Evolutionary conservation across 2,329 filamentous ascomycete genomes (phyloP).

Genomic region (Pseudopithomyces chartarum): DNA sequence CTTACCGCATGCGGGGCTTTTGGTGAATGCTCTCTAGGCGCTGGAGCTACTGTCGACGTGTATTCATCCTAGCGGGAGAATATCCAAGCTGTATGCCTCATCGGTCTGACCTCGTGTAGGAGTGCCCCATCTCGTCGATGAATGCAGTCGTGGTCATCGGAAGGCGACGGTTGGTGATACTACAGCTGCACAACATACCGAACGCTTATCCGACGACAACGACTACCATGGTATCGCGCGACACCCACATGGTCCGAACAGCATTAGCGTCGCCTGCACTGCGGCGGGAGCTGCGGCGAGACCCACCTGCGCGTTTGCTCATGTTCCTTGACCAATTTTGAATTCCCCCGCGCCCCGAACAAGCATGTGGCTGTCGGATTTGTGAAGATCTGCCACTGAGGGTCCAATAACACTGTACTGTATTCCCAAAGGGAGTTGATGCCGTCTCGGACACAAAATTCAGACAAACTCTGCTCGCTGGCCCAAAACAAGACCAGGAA

Average conservation of each 20-base stretch:
- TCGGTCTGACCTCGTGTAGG: too few relatives aligned
- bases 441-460: background rate
- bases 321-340: too few relatives aligned
- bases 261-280: background rate
- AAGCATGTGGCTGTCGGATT: background rate
- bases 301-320: background rate
- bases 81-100: too few relatives aligned
- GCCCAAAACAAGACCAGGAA: too few relatives aligned
- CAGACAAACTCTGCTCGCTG: too few relatives aligned
- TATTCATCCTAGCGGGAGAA: too few relatives aligned
- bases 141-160: background rate
- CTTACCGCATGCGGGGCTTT: background rate
- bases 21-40: background rate
- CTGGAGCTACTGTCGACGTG: background rate
- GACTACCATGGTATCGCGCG: background rate
- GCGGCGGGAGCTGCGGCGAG: background rate
- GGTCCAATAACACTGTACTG: too few relatives aligned
- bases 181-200: background rate
- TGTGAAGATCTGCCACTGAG: too few relatives aligned
- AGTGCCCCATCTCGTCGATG: too few relatives aligned
- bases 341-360: background rate
- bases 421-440: background rate
- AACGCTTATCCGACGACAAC: background rate
- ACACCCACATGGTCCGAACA: background rate
- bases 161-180: background rate